Base-by-base conservation (phyloP, 495 filamentous ascomycete genomes). In the Trichoderma gamsii region DNA sequence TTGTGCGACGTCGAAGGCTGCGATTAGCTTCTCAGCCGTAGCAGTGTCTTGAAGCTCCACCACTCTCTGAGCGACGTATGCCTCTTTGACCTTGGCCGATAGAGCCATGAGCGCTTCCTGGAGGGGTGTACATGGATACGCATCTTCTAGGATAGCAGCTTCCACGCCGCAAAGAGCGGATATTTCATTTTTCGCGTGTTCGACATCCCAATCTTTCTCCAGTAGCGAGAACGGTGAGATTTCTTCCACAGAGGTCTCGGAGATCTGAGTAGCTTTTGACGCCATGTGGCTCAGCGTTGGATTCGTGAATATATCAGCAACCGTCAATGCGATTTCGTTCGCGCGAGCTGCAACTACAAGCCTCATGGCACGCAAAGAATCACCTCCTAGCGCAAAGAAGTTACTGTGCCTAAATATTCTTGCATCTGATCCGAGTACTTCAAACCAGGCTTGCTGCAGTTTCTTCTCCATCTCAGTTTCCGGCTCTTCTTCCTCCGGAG, bases 81-180 rank as follows among this genome's bases (percentile, higher is more conserved):
- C 80, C 52, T 84, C 83, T 5, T 74, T 75, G 1, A 83, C 80
- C 71, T 86, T 85, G 52, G 82, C 77, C 4, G 89, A 89, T 3
- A 89, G 74, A 1, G 86, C 85, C 74, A 90, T 78, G 21, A 92
- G 79, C 2, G 87, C 88, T 70, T 90, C 89, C 74, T 93, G 90
- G 1, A 91, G 76, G 13, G 89, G 83, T 6, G 86, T 90, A 78
- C 88, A 91, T 8, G 89, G 88, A 68, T 90, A 92, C 0, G 88
- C 74, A 73, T 92, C 87, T 51, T 85, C 80, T n/a, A 90, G 78
- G 0, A 21, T 46, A 9, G 73, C 70, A 3, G 64, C 63, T 3
- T 73, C 73, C 5, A 79, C 41, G 0, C 51, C 70, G 67, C 78
- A 80, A 56, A 77, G 66, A 23, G 43, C 56, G 23, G 74, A 74